Base-by-base conservation (phyloP, 208 protist genomes). In the Angomonas ambiguus region DNA sequence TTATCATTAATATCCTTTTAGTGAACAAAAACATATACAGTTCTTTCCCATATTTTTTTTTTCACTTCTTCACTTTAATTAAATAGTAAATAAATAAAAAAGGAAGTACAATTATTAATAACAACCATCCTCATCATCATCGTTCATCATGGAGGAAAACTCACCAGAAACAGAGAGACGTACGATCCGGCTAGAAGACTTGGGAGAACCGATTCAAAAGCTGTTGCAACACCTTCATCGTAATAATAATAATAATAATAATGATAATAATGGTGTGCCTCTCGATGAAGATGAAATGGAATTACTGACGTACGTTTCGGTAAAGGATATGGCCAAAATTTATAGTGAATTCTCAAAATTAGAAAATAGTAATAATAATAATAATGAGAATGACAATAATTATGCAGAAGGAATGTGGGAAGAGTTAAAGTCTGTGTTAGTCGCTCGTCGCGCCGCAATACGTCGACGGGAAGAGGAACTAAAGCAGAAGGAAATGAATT, bases 301-400 rank as follows among this genome's bases (percentile, higher is more conserved):
- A 18, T 74, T 96, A 51, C 82, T 96, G 2, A 74, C 86, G 65
- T 84, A 82, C 55, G 83, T 93, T 11, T 88, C 85, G 2, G 87
- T 93, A 48, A 83, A 83, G 77, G 91, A 91, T 70, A 92, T 96
- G 85, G 79, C 85, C 31, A 92, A 87, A 61, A 93, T 96, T 53
- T 89, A 93, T 67, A 79, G 74, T 24, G 85, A 93, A 63, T 84
- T 96, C 77, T 56, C 49, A 11, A 11, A 30, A 11, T 56, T 20
- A 11, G 38, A 48, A 18, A 48, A 18, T 18, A 48, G 13, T 11
- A 48, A 16, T 8, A 27, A 24, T 25, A 27, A 56, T 24, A 16
- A 20, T 24, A 20, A 27, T 5, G 69, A 74, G 28, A 73, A 63
- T 42, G n/a, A 5, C 8, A 72, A 85, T 18, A 75, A 79, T 18